Base-by-base conservation (phyloP, 805 yeast species). In the Limtongia smithiae region DNA sequence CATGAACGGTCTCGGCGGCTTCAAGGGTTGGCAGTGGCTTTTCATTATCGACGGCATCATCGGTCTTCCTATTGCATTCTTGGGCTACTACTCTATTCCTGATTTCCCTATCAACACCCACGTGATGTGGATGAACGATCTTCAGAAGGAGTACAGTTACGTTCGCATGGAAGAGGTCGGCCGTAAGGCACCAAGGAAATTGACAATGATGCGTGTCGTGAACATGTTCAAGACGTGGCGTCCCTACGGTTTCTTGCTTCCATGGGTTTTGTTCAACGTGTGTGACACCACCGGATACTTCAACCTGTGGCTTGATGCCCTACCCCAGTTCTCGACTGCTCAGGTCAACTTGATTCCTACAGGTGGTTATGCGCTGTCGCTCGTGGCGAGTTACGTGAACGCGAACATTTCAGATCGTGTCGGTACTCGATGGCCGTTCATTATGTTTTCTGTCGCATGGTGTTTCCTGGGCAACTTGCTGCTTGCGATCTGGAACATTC, bases 61-160 rank as follows among this genome's bases (percentile, higher is more conserved):
- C 27, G 48, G 52, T 22, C 37, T 51, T 31, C 55, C 55, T 32
- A 51, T 51, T 27, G 51, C 55, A 4, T 33, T 49, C 30, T 43
- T 51, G n/a, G 55, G 55, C n/a, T 51, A 35, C 39, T 51, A 47
- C 60, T 71, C 61, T 64, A 80, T 50, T 86, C 88, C 18, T 85
- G 87, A 49, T 81, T 84, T 22, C 86, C 88, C 17, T 64, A 72
- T 43, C 68, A 73, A 50, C 77, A 82, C 62, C 72, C 76, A 7
- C 61, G 77, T 24, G 75, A 70, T 59, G 61, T 81, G 24, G 69
- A 78, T 1, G 81, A 77, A 35, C 20, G 41, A 52, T 28, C 27
- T 44, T 20, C 50, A 52, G 54, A 37, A 40, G 27, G 57, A 52
- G 40, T 52, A 44, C 37, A 40, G 47, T n/a, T 48, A 48, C 32